Base-by-base conservation (phyloP, 2,329 filamentous ascomycete genomes). In the Paecilomyces dactylethromorphus region DNA sequence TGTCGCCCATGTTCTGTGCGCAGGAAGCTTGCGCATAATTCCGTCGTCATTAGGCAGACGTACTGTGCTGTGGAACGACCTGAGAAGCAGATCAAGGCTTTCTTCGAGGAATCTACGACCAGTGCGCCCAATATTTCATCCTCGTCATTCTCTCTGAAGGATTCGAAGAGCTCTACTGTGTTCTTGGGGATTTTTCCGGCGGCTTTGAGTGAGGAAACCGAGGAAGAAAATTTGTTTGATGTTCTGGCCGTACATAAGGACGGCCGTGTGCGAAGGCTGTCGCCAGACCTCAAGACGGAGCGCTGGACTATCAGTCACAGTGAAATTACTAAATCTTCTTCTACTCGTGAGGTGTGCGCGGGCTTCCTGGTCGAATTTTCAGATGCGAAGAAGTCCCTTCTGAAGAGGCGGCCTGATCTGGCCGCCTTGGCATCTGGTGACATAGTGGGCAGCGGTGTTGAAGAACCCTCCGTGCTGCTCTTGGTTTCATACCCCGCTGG, bases 1-100 rank as follows among this genome's bases (percentile, higher is more conserved):
- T 82, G 82, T 56, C 76, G 81, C 33, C 84, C 85, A 56, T 84
- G 79, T 67, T 87, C 84, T 24, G 76, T 86, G 52, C 81, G 83
- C 68, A 75, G 77, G 62, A 83, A 81, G 68, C 69, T 76, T 52
- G 66, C 71, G 31, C 76, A 76, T 32, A 76, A 74, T 35, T 71
- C 71, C 11, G 65, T 70, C 2, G 74, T 80, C 1, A 79, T 78
- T 58, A 79, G 85, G 65, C 81, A 80, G 56, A 87, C 84, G 21
- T 87, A 85, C 67, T 80, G 80, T 56, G 80, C 80, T 4, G 71
- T 81, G 3, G 75, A 73, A 51, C 75, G 76, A 53, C 75, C 79
- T 3, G 79, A 81, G 58, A 73, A 78, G 39, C 78, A 82, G 59
- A 70, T 87, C 6, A 73, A 84, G 35, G 81, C 78, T 60, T 85